A percentile compares a stretch with the other conserved stretches of the same genome.
phyloP scores from a whole-genome alignment of 2,329 filamentous ascomycete genomes.

The Penicillium concentricum region DNA sequence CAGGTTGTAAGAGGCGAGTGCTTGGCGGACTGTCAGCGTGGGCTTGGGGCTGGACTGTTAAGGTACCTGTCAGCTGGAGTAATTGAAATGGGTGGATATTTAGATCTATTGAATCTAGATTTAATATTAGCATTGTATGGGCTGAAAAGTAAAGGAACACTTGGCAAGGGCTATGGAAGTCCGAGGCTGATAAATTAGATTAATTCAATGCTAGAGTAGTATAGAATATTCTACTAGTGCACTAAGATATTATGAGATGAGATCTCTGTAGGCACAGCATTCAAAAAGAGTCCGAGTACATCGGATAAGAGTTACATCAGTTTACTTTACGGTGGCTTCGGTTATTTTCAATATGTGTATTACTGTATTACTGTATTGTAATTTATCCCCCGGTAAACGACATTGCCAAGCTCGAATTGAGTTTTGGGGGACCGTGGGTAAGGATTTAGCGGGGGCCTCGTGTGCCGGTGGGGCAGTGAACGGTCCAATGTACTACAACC shows the following conservation, averaged over 20 bases:
- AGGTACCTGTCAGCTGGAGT: background rate
- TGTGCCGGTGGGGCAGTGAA: background rate
- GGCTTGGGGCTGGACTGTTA: background rate
- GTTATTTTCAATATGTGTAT: no score
- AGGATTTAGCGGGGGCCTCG: background rate
- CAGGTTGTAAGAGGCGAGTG: background rate
- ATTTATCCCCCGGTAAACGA: background rate
- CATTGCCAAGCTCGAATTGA: conserved; percentile 2
- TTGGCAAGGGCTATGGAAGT: background rate
- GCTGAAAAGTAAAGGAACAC: background rate
- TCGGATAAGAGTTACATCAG: no score
- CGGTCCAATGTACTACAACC: background rate
- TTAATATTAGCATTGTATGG: background rate
- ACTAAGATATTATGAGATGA: background rate
- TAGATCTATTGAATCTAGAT: background rate
- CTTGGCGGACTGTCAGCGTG: background rate
- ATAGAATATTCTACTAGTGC: background rate
- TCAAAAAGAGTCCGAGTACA: no score
- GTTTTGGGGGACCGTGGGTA: background rate
- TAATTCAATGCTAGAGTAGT: background rate
- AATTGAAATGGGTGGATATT: background rate
- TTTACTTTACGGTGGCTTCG: background rate
- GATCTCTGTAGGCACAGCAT: background rate
- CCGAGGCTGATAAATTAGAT: background rate
- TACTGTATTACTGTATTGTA: background rate